Conservation (phyloP, 2,329 filamentous ascomycete species). For the Drechslerella dactyloides region DNA sequence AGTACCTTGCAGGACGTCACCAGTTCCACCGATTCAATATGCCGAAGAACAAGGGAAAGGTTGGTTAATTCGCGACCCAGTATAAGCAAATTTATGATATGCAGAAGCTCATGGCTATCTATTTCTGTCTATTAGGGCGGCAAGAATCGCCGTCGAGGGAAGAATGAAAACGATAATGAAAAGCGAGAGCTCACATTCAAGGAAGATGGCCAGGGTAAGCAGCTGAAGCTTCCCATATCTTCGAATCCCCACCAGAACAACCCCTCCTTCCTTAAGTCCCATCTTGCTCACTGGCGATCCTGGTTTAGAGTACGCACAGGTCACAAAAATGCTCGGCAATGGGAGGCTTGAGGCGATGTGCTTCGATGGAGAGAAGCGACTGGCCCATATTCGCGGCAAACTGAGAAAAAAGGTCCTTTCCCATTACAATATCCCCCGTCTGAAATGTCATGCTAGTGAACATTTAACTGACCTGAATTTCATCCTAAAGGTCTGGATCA, state of each 20-base stretch:
- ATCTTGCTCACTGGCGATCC: slow-evolving; percentile 1
- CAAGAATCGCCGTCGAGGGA: slow-evolving; percentile 97
- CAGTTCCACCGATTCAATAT: slow-evolving; percentile 61
- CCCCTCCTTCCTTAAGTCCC: not conserved
- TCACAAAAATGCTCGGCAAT: slow-evolving; percentile 95
- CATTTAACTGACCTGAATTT: not conserved
- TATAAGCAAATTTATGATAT: slow-evolving; percentile 34
- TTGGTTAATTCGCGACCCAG: slow-evolving; percentile 61
- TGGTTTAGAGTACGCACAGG: slow-evolving; percentile 74
- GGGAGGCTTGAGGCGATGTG: slow-evolving; percentile 90
- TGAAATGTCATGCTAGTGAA: not conserved
- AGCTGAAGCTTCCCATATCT: slow-evolving; percentile 50
- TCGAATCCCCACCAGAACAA: not conserved
- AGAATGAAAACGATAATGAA: slow-evolving; percentile 99
- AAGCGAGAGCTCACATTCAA: slow-evolving; percentile 99
- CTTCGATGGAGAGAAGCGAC: slow-evolving; percentile 89
- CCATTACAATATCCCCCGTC: not conserved
- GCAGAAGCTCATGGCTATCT: slow-evolving; percentile 2
- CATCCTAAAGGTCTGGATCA: slow-evolving; percentile 78
- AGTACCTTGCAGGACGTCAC: not conserved
- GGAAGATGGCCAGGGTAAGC: slow-evolving; percentile 84
- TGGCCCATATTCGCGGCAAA: slow-evolving; percentile 89
- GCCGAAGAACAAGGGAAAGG: slow-evolving; percentile 99
- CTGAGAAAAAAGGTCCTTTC: slow-evolving; percentile 82
- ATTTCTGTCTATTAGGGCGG: slow-evolving; percentile 71